A percentile compares a stretch with the other conserved stretches of the same genome.
Evolutionary conservation across 768 basidiomycete species (phyloP).

Genomic region (Auricularia auricula-judae): DNA sequence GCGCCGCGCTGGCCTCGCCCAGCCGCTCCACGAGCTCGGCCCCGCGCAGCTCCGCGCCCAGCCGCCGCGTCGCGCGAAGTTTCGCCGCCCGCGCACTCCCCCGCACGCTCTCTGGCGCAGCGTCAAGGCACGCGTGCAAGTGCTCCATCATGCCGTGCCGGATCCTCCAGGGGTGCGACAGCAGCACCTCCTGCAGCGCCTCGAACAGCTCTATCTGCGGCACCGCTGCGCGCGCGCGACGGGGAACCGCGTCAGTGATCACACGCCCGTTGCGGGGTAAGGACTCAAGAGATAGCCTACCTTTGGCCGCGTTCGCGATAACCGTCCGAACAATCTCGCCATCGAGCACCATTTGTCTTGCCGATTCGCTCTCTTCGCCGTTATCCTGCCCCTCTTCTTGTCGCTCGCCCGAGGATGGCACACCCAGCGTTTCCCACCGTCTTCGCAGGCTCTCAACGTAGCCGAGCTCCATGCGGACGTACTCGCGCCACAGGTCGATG

Average conservation of each 20-base stretch:
- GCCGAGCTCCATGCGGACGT: slow-evolving; percentile 80
- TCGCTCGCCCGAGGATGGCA: slow-evolving; percentile 19
- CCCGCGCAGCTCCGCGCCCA: slow-evolving; percentile 29
- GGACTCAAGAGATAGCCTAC: slow-evolving; percentile 21
- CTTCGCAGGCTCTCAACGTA: slow-evolving; percentile 72
- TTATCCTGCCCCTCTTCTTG: slow-evolving; percentile 20
- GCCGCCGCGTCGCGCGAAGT: slow-evolving; percentile 27
- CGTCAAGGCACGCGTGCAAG: slow-evolving; percentile 30
- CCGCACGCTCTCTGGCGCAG: slow-evolving; percentile 18
- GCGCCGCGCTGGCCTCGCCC: slow-evolving; percentile 34
- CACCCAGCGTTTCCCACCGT: slow-evolving; percentile 73
- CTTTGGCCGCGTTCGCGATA: slow-evolving; percentile 63
- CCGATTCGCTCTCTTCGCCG: slow-evolving; percentile 28
- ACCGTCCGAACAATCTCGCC: slow-evolving; percentile 74
- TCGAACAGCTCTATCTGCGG: slow-evolving; percentile 31
- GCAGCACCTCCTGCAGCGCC: slow-evolving; percentile 31
- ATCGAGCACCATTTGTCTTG: slow-evolving; percentile 56
- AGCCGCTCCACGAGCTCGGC: slow-evolving; percentile 46
- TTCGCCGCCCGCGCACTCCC: slow-evolving; percentile 26
- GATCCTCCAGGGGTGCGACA: slow-evolving; percentile 32
- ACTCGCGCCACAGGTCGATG: slow-evolving; percentile 77
- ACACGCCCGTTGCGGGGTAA: too few relatives aligned
- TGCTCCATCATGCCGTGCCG: slow-evolving; percentile 31
- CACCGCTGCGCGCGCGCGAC: slow-evolving; percentile 20
- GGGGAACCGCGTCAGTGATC: background rate